Evolutionary conservation across 2,329 filamentous ascomycete genomes (phyloP), one percentile per base, ranked within the genome.

Genomic region (Lecanicillium sp.): DNA sequence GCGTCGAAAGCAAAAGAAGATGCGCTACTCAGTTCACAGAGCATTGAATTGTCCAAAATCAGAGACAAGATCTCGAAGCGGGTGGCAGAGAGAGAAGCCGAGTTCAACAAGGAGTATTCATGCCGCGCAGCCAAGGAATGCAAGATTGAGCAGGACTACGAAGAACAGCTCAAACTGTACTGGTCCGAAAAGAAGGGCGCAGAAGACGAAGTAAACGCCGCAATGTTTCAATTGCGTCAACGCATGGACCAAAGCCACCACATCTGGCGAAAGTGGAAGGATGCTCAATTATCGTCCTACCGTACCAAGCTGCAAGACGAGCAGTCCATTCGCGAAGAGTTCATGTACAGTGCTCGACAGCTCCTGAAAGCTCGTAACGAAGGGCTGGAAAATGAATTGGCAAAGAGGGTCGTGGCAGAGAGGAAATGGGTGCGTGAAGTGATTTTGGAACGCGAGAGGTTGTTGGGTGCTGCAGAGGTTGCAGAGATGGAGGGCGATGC

Each of bases 341-440:
- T 67, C 40, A 63, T 65, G 56, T 60, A 65, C 18, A 62, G 61
- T 25, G 53, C 56, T 37, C 59, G 54, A 37, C 45, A 49, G 20
- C 51, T 59, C 14, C 43, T 62, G 17, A 45, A 49, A 13, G 57
- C 51, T n/a, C 39, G 48, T 15, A 50, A 38, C 25, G 54, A 52
- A 2, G 52, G 55, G 14, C 54, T 53, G 32, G 52, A 55, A 34
- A 48, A 46, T 13, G 60, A 60, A 13, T 50, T 62, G 17, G 43
- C 45, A 29, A 55, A 47, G 36, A 58, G 55, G 20, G 60, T 60
- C 34, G 47, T 46, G 6, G 68, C 66, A 0, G 70, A 76, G 56
- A 52, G 58, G 41, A 58, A 53, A 40, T 78, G 73, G 73, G 51
- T 67, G 17, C 54, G 57, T 27, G 58, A 62, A 30, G 64, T 73